Evolutionary conservation across 192 early-diverging fungal genomes (phyloP).

Genomic region (Podila epigama): DNA sequence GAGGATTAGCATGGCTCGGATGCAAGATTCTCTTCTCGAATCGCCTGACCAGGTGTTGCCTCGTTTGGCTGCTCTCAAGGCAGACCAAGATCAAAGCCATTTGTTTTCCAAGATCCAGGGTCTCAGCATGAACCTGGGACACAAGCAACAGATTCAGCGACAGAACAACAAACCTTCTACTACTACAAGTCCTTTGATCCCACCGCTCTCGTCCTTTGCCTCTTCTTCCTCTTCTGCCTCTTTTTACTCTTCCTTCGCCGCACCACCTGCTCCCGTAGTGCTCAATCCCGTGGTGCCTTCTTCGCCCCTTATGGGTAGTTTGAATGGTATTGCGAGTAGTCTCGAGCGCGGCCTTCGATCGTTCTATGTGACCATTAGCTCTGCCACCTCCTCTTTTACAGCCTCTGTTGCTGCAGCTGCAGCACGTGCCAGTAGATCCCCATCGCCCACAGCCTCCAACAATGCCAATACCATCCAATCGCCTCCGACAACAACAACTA

Average conservation of each 20-base stretch:
- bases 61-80: neutral
- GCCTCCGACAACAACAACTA: neutral
- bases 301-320: neutral
- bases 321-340: slow-evolving; percentile 9
- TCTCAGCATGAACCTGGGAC: neutral
- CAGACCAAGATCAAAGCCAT: neutral
- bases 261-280: too few relatives aligned
- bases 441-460: neutral
- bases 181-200: neutral
- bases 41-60: neutral
- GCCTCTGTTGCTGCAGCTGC: neutral
- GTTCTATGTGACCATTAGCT: slow-evolving; percentile 21
- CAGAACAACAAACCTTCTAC: neutral
- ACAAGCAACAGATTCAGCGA: neutral
- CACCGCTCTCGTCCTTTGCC: too few relatives aligned
- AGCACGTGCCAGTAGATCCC: neutral
- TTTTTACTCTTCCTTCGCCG: too few relatives aligned
- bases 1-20: slow-evolving; percentile 3
- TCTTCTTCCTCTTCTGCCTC: too few relatives aligned
- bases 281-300: too few relatives aligned
- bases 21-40: slow-evolving; percentile 22
- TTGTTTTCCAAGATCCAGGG: neutral
- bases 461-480: neutral
- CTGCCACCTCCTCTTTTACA: slow-evolving; percentile 27
- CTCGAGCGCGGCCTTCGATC: slow-evolving; percentile 21